Base-by-base conservation (phyloP, 73 alveolate genomes). In the Tetrahymena elliotti region DNA sequence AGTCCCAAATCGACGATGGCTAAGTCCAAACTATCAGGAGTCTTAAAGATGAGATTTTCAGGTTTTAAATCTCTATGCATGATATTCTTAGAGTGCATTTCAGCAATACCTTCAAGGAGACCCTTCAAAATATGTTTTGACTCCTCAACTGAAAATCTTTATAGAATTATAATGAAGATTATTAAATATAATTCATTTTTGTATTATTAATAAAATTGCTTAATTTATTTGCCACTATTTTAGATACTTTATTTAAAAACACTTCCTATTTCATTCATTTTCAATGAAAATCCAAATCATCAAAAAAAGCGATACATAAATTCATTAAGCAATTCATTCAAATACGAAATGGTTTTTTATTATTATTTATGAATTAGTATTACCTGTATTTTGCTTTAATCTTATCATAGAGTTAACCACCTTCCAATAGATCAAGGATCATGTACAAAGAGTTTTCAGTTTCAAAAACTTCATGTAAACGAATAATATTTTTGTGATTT, bases 21-120 rank as follows among this genome's bases (percentile, higher is more conserved):
- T 16, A 94, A 88, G 35, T 84, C 41, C 10, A 84, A 68, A 36
- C 40, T 52, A 94, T 94, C 93, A 12, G 93, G 40, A 83, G 93
- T 94, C 83, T 94, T 94, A 22, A 94, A 94, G 68, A 94, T 52
- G 9, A 94, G 93, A 83, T 94, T 94, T 38, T 94, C 96, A 15
- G 93, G 83, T 84, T 94, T 94, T 22, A 94, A 16, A 88, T 94
- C 96, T 94, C 96, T 38, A 52, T 94, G 96, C 96, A 94, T 94
- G 15, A 94, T 88, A 11, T 53, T 53, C 38, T 94, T 94, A 16
- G 96, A 40, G 40, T 94, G 96, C 96, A 94, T 94, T 35, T 94
- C 84, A 27, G 96, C 96, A 31, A 94, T 38, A 34, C 96, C 96
- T n/a, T 94, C 95, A 10, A 94, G 52, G 13, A 94, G 82, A 11